Evolutionary conservation across 2,329 filamentous ascomycete genomes (phyloP).

Genomic region (Periconia digitata): DNA sequence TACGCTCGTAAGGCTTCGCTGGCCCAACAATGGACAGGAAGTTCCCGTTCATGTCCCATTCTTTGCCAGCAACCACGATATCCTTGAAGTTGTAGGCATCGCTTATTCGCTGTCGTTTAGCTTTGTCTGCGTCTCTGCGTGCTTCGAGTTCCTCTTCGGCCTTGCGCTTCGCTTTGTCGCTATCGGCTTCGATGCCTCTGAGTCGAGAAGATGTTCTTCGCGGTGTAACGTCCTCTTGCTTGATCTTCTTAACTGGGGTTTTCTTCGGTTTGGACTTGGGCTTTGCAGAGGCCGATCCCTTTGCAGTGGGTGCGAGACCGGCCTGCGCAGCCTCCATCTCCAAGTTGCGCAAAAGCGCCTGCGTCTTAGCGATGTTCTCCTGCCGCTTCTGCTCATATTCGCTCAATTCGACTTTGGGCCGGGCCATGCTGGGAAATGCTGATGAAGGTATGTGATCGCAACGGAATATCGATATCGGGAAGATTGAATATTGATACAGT

Average conservation of each 20-base stretch:
- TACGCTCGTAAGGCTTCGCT: constrained; percentile 78
- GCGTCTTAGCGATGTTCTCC: constrained; percentile 85
- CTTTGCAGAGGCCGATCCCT: constrained; percentile 51
- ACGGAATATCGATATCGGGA: background rate
- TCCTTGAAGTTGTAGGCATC: constrained; percentile 73
- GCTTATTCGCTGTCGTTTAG: constrained; percentile 65
- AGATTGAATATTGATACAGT: background rate
- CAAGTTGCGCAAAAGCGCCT: constrained; percentile 77
- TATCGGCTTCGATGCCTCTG: constrained; percentile 65
- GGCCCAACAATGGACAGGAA: constrained; percentile 69
- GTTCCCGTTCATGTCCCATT: constrained; percentile 68
- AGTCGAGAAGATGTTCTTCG: constrained; percentile 64
- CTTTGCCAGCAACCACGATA: constrained; percentile 77
- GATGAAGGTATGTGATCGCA: background rate
- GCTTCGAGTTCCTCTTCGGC: constrained; percentile 65
- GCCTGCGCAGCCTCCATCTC: constrained; percentile 68
- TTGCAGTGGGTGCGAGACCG: constrained; percentile 63
- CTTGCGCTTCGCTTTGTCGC: constrained; percentile 68
- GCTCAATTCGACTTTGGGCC: constrained; percentile 61
- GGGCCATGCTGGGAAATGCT: constrained; percentile 29
- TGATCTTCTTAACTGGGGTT: constrained; percentile 52
- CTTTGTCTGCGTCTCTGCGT: constrained; percentile 58
- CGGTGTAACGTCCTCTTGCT: constrained; percentile 59
- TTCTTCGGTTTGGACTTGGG: constrained; percentile 47
- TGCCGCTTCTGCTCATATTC: constrained; percentile 84